Evolutionary conservation across 2,329 filamentous ascomycete species (phyloP).

Genomic region (Colletotrichum chrysophilum): DNA sequence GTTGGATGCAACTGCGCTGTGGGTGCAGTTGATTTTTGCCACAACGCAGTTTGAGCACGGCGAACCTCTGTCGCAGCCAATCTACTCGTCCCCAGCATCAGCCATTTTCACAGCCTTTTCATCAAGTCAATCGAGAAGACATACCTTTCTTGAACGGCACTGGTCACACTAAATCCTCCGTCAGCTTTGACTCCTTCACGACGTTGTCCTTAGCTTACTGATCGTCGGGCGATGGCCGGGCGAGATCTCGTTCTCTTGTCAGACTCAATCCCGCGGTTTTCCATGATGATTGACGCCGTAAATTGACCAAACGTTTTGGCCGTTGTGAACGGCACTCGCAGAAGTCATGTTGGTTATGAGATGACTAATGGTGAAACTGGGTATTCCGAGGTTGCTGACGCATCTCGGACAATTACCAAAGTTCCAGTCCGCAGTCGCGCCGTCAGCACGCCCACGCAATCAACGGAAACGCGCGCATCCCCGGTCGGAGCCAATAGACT

Average conservation of each 20-base stretch:
- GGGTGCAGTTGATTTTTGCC: constrained; percentile 35
- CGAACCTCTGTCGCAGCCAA: constrained; percentile 34
- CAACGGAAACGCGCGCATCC: constrained; percentile 26
- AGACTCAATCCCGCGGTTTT: constrained; percentile 19
- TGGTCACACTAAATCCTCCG: not conserved
- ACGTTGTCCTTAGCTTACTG: constrained; percentile 19
- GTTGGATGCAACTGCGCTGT: constrained; percentile 31
- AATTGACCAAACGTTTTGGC: not conserved
- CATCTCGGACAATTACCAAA: not conserved
- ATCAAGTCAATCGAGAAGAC: not conserved
- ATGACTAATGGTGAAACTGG: not conserved
- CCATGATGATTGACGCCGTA: not conserved
- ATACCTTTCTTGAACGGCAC: not conserved
- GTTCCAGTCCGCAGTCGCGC: not conserved
- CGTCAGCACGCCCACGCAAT: not conserved
- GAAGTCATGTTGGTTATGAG: not conserved
- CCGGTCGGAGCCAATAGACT: not conserved
- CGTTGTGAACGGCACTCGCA: not conserved
- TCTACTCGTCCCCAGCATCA: constrained; percentile 16
- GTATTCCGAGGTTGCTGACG: not conserved
- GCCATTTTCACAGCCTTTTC: not conserved
- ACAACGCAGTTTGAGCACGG: constrained; percentile 39
- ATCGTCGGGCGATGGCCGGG: constrained; percentile 27
- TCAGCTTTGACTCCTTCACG: constrained; percentile 24
- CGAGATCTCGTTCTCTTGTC: not conserved